Evolutionary conservation across 1,284 basidiomycete genomes (phyloP).

Genomic region (Malassezia nana): DNA sequence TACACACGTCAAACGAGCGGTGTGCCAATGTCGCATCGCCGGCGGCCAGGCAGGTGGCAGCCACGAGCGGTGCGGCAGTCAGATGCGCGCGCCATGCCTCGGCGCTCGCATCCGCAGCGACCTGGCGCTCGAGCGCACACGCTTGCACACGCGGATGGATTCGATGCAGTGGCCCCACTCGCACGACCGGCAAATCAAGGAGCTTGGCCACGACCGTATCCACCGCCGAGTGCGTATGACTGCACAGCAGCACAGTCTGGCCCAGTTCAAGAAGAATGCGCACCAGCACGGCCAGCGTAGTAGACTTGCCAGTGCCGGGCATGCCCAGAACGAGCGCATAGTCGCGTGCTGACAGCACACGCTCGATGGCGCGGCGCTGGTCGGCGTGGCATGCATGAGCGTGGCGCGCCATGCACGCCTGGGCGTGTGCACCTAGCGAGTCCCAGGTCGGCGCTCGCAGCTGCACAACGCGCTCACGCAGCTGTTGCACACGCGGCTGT

Average conservation of each 20-base stretch:
- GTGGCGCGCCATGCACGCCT: conserved; percentile 22
- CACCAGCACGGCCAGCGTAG: conserved; percentile 81
- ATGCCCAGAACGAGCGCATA: conserved; percentile 89
- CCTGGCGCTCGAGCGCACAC: conserved; percentile 57
- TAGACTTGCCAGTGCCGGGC: conserved; percentile 98
- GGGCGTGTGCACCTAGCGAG: conserved; percentile 26
- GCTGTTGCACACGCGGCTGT: neutral
- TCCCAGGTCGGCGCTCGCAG: conserved; percentile 60
- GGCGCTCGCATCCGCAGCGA: conserved; percentile 53
- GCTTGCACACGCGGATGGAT: conserved; percentile 59
- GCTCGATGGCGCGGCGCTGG: conserved; percentile 64
- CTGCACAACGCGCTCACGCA: conserved; percentile 64
- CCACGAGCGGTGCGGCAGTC: conserved; percentile 80
- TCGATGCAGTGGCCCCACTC: conserved; percentile 84
- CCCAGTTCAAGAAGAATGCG: conserved; percentile 65
- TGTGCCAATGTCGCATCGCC: conserved; percentile 80
- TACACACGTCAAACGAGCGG: conserved; percentile 81
- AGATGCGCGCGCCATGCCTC: conserved; percentile 69
- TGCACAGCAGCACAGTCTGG: conserved; percentile 77
- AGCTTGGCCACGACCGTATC: conserved; percentile 81
- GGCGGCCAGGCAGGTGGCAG: conserved; percentile 83
- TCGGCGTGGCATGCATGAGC: conserved; percentile 55
- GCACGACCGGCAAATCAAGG: conserved; percentile 54
- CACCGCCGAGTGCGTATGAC: conserved; percentile 94
- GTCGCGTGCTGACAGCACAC: conserved; percentile 69